Evolutionary conservation across 495 filamentous ascomycete species (phyloP), one percentile per base, ranked within the genome.

Genomic region (Lophium mytilinum): DNA sequence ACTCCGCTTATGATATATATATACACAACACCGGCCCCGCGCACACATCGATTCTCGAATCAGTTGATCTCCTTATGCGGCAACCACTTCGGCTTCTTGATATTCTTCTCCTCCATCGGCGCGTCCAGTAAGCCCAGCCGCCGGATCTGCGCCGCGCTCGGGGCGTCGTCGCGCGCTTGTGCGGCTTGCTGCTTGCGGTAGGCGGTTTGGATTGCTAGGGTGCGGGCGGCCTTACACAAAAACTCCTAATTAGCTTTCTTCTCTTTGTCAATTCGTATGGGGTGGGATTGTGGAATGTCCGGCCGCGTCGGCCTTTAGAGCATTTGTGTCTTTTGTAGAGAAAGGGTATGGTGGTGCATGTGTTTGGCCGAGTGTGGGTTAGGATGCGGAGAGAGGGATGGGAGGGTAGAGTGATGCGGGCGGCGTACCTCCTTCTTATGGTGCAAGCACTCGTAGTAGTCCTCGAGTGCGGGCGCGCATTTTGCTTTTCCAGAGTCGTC

Each of bases 401-500:
- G 36, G 21, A 47, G 42, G 62, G n/a, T 10, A 43, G 37, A 39
- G 51, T 72, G 43, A 58, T n/a, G n/a, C n/a, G n/a, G n/a, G n/a
- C n/a, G n/a, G n/a, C 80, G 62, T 63, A 96, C 93, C 89, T 98
- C 93, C 76, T 97, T 96, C 74, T 81, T 86, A 78, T 98, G 93
- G 71, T 98, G 92, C 68, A 98, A 78, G 76, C 94, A 98, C 77
- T 98, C 93, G 73, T 95, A 88, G 78, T 97, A 97, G 68, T 99
- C 93, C 68, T 97, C 93, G 61, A 95, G 75, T 35, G 83, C 84
- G n/a, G 88, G 88, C 40, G 79, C 68, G 71, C 93, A 99, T 77
- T 95, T 96, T 76, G 83, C 86, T 75, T 88, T 92, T 45, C 90
- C 90, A 9, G 82, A 78, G 53, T 81, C 79, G 65, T 91, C 85